Evolutionary conservation across 495 filamentous ascomycete species (phyloP).

Genomic region (Annulohypoxylon moriforme): DNA sequence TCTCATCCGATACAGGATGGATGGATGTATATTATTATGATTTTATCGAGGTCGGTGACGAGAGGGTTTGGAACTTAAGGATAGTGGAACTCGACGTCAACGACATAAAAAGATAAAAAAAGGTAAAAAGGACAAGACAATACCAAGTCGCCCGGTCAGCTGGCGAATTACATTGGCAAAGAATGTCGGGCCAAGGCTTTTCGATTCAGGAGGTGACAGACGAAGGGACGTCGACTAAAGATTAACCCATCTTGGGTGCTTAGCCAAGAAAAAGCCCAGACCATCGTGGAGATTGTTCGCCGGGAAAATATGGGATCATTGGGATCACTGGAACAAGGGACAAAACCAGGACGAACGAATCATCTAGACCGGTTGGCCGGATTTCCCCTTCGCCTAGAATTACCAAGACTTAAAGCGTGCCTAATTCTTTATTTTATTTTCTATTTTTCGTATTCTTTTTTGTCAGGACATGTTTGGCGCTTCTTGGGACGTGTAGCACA

Average conservation of each 20-base stretch:
- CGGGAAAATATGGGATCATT: conserved; percentile 16
- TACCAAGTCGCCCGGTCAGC: conserved; percentile 6
- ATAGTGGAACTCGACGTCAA: conserved; percentile 46
- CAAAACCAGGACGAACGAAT: conserved; percentile 12
- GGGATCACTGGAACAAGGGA: background rate
- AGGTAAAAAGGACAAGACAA: conserved; percentile 27
- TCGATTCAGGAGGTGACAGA: conserved; percentile 41
- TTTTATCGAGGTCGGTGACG: conserved; percentile 23
- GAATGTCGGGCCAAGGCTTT: conserved; percentile 31
- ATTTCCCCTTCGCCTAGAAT: conserved; percentile 31
- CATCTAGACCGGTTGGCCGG: background rate
- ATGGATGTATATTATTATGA: conserved; percentile 11
- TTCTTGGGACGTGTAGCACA: background rate
- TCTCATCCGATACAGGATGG: conserved; percentile 13
- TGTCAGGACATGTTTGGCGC: too few relatives aligned
- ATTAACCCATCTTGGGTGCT: conserved; percentile 24
- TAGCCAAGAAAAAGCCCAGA: conserved; percentile 35
- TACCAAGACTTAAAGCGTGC: conserved; percentile 14
- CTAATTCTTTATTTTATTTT: conserved; percentile 1
- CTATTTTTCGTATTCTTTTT: conserved; percentile 22
- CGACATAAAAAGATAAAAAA: conserved; percentile 24
- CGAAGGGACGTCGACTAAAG: conserved; percentile 19
- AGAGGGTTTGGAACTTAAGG: conserved; percentile 40
- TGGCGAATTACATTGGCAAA: conserved; percentile 20
- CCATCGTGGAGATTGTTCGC: conserved; percentile 37